Evolutionary conservation across 768 basidiomycete genomes (phyloP), one percentile per base, ranked within the genome.

Genomic region (Boletus barrowsii): DNA sequence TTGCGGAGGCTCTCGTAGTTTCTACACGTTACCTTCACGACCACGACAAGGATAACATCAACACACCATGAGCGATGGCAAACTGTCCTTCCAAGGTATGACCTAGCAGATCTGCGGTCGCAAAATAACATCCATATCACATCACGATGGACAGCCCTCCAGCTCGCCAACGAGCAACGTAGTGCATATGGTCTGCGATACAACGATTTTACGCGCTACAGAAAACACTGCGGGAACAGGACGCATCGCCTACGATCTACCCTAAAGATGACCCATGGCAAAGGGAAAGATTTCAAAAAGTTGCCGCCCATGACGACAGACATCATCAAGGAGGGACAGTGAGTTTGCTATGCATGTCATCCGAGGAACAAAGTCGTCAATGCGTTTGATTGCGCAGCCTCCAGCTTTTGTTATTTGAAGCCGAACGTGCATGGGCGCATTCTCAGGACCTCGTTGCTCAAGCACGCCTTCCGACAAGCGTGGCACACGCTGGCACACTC

Each of bases 371-470:
- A 55, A 37, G 49, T 57, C 39, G 51, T 51, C 57, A 52, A 54
- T 47, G 35, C 45, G 36, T 42, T 44, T 51, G 43, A 42, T 46
- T 13, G 42, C 49, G 26, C 51, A 93, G 90, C 62, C 79, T 95
- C 6, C 87, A 95, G 62, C 79, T 97, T 11, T 73, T 94, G 43
- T 78, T 98, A 10, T 86, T 94, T 63, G 93, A 97, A 68, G 83
- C 93, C 10, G 96, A 98, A 68, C 84, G 96, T 42, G 90, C 93
- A 30, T 93, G 93, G 86, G 85, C 90, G 1, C 84, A 93, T 70
- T 86, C 93, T 5, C 91, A 95, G 68, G 90, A 91, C 49, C 82
- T 95, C 42, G 68, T 75, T 20, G 66, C 77, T 3, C 73, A 79
- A 44, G 74, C 85, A 18, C 66, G 77, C n/a, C 70, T 78, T 48